Evolutionary conservation across 2,329 filamentous ascomycete genomes (phyloP), one percentile per base, ranked within the genome.

Genomic region (Elsinoe batatas): DNA sequence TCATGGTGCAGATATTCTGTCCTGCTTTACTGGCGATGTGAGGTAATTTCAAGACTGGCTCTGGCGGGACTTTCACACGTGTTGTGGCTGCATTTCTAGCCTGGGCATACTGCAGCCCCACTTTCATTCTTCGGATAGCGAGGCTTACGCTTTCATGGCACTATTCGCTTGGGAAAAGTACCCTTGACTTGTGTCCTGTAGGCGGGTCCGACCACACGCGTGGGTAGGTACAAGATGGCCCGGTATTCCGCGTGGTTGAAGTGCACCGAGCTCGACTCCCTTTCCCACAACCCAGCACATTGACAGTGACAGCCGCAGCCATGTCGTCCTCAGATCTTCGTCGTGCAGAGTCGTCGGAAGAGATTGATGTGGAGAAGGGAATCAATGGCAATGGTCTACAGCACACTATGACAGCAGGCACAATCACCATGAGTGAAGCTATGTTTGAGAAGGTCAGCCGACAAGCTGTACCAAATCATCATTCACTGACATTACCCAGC

Each of bases 381-480:
- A 35, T 35, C 33, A 51, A 32, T 22, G 15, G 32, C 26, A 38
- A 36, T 38, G 33, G 33, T 20, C 35, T 51, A 10, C 17, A n/a
- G 18, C 47, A 51, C 15, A 51, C 47, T 3, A 51, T 51, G 47
- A 51, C 47, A 10, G 36, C 47, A 8, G 47, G 47, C 47, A 51
- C 47, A 18, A 33, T 51, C 8, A 51, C 47, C 18, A 51, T 51
- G 47, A 37, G 32, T 36, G 47, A 51, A 26, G 47, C 47, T 33
- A 51, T 51, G 47, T 51, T 51, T 13, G 47, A 51, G 33, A 51
- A 51, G 33, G 47, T 49, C 13, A n/a, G 44, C 8, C 40, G 18
- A 32, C 7, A 11, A n/a, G 17, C 15, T 33, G 11, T 35, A 1
- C 6, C n/a, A 18, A 15, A 20, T 49, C 43, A 30, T 8, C 2